Evolutionary conservation across 2,329 filamentous ascomycete genomes (phyloP).

Genomic region (Septoria linicola): DNA sequence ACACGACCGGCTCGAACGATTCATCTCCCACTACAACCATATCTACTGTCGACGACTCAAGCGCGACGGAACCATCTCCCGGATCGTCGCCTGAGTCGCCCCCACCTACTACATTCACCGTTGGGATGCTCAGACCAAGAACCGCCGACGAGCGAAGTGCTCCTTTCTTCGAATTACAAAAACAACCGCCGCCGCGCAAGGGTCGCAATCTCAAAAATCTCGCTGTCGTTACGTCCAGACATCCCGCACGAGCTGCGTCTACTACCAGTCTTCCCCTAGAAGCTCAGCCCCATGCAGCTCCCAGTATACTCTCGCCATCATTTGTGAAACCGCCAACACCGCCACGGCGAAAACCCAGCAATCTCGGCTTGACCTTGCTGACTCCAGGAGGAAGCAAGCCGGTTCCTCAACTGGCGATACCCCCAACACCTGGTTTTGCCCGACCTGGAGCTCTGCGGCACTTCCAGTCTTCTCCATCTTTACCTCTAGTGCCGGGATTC

Average conservation of each 20-base stretch:
- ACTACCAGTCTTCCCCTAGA: constrained; percentile 54
- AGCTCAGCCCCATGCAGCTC: constrained; percentile 50
- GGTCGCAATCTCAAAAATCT: constrained; percentile 82
- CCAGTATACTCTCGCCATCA: constrained; percentile 69
- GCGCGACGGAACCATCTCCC: constrained; percentile 84
- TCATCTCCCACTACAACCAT: constrained; percentile 94
- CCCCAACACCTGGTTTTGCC: constrained; percentile 56
- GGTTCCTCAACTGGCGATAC: constrained; percentile 57
- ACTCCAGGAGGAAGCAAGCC: constrained; percentile 61
- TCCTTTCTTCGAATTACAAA: constrained; percentile 56
- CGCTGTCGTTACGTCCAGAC: constrained; percentile 67
- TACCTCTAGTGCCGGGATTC: constrained; percentile 54
- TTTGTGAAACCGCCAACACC: constrained; percentile 80
- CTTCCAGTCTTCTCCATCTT: constrained; percentile 61
- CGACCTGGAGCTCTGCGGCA: constrained; percentile 56
- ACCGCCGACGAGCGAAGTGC: constrained; percentile 50
- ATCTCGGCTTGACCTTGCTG: constrained; percentile 70
- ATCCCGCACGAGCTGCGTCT: constrained; percentile 48
- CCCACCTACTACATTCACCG: constrained; percentile 67
- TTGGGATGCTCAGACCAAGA: constrained; percentile 51
- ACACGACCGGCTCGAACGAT: constrained; percentile 79
- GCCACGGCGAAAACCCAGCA: constrained; percentile 68
- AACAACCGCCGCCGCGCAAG: constrained; percentile 57
- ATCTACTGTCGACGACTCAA: constrained; percentile 88
- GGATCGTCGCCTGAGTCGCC: constrained; percentile 89